phyloP scores from a whole-genome alignment of 306 rosid genomes.

The Trifolium fragiferum region DNA sequence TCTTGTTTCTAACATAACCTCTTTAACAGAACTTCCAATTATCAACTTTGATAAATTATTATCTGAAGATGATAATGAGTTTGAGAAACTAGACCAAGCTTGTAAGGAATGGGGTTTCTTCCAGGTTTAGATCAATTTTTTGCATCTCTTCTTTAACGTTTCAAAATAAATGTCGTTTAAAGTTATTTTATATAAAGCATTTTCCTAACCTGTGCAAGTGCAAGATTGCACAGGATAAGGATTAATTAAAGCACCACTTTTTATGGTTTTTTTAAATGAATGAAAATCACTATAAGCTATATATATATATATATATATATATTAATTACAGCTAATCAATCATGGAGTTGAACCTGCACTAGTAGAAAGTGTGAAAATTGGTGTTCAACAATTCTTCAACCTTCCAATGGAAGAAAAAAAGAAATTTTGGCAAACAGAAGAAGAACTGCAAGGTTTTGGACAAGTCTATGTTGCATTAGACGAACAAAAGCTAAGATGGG shows the following conservation, averaged over 20 bases:
- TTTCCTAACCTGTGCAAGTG: too few species aligned
- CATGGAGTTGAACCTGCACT: neutral
- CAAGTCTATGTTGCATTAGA: slow-evolving; percentile 19
- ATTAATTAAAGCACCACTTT: too few species aligned
- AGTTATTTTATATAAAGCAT: too few species aligned
- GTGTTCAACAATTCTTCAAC: slow-evolving; percentile 4
- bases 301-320: too few species aligned
- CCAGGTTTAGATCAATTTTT: neutral
- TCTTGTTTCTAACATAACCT: neutral
- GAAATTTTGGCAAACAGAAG: slow-evolving; percentile 5
- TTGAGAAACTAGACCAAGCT: too few species aligned
- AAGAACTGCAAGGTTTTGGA: slow-evolving; percentile 18
- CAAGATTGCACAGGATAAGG: too few species aligned
- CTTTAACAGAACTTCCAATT: slow-evolving; percentile 1
- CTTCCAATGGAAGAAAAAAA: slow-evolving; percentile 25
- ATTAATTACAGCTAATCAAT: slow-evolving; percentile 3
- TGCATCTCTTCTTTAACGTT: neutral
- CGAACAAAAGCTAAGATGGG: slow-evolving; percentile 21
- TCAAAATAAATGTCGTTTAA: too few species aligned
- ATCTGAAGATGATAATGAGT: slow-evolving; percentile 12
- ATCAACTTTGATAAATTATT: neutral
- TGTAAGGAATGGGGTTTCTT: too few species aligned
- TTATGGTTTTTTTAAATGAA: too few species aligned
- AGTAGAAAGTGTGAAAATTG: neutral
- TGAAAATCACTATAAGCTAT: too few species aligned